Conservation (phyloP, 345 rosid genomes). For the Salix exigua region DNA sequence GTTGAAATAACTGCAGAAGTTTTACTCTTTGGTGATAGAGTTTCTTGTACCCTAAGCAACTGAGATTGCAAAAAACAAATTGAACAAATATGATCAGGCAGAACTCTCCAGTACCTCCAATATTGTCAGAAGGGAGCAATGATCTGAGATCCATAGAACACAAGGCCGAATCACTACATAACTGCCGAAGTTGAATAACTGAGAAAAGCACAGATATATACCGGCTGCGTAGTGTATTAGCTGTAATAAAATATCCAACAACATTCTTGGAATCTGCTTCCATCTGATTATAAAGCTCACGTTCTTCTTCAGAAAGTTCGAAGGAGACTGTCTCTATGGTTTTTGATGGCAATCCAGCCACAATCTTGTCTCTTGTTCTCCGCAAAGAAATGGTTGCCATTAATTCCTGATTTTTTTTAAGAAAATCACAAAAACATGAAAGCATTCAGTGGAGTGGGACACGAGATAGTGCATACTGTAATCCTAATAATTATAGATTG, state of each 20-base stretch:
- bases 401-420: slow-evolving; percentile 39
- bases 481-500: no score
- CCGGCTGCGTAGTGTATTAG: slow-evolving; percentile 45
- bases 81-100: neutral
- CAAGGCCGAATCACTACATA: slow-evolving; percentile 60
- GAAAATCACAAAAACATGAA: no score
- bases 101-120: slow-evolving; percentile 55
- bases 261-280: slow-evolving; percentile 69
- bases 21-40: neutral
- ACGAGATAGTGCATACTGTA: no score
- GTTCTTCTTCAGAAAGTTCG: slow-evolving; percentile 73
- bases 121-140: slow-evolving; percentile 41
- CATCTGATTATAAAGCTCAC: slow-evolving; percentile 69
- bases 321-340: slow-evolving; percentile 58
- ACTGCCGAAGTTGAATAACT: slow-evolving; percentile 80
- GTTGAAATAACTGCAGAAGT: neutral
- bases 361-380: slow-evolving; percentile 71
- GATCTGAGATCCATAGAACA: slow-evolving; percentile 69
- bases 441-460: no score
- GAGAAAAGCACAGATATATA: slow-evolving; percentile 70
- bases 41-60: neutral
- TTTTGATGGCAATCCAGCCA: slow-evolving; percentile 70
- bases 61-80: neutral
- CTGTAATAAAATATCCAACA: slow-evolving; percentile 49
- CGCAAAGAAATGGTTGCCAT: slow-evolving; percentile 75